These are phyloP conservation scores for Candida piceae DNA, from an alignment of 805 yeast species.

Conservation along the genomic window DNA sequence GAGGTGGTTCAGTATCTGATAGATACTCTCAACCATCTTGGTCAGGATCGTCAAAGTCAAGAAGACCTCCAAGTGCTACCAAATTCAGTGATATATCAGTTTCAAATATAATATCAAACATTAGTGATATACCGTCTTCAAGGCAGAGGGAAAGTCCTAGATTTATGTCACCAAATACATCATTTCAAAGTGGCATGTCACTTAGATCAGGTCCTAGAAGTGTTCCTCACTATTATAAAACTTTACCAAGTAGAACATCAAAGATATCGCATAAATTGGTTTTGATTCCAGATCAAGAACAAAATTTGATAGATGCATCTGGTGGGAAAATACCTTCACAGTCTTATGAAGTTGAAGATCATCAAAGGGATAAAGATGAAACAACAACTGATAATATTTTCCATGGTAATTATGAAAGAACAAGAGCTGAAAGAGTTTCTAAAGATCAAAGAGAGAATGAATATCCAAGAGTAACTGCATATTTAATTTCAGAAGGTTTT, in stretches of 20 bases:
- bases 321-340: slow-evolving; percentile 1
- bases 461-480: slow-evolving; percentile 85
- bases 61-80: slow-evolving; percentile 20
- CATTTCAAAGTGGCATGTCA: slow-evolving; percentile 11
- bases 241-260: slow-evolving; percentile 70
- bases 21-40: slow-evolving; percentile 13
- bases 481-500: slow-evolving; percentile 81
- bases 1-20: slow-evolving; percentile 13
- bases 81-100: slow-evolving; percentile 77
- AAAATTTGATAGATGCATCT: slow-evolving; percentile 6
- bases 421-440: slow-evolving; percentile 51
- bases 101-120: slow-evolving; percentile 68
- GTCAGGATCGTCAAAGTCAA: slow-evolving; percentile 7
- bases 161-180: slow-evolving; percentile 9
- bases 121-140: slow-evolving; percentile 87
- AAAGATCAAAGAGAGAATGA: slow-evolving; percentile 57
- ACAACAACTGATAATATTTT: slow-evolving; percentile 33
- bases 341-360: slow-evolving; percentile 7
- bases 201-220: slow-evolving; percentile 18
- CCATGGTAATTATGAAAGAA: slow-evolving; percentile 25
- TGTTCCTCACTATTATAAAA: slow-evolving; percentile 46
- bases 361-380: slow-evolving; percentile 13
- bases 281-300: slow-evolving; percentile 64
- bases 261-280: slow-evolving; percentile 84
- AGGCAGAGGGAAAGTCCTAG: slow-evolving; percentile 30